Evolutionary conservation across 495 filamentous ascomycete genomes (phyloP).

Genomic region (Lasiosphaeriaceae sp.): DNA sequence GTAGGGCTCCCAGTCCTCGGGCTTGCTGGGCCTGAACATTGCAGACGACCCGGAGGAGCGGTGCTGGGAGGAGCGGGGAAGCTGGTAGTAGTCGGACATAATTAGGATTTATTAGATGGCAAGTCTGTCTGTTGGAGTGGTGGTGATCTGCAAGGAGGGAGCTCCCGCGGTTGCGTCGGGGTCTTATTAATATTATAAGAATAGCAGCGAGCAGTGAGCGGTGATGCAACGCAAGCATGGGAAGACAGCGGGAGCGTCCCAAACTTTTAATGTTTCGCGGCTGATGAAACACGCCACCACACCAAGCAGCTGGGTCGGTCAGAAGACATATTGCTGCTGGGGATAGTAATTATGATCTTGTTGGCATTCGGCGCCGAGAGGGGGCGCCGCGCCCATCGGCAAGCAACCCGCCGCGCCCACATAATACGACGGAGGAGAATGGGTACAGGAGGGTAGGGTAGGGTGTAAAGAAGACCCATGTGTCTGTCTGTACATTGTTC

Average conservation of each 20-base stretch:
- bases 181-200: background rate
- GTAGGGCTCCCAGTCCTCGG: slow-evolving; percentile 37
- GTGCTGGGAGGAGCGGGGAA: background rate
- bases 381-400: background rate
- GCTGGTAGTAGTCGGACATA: background rate
- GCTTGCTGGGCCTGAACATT: slow-evolving; percentile 26
- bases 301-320: background rate
- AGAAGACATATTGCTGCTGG: background rate
- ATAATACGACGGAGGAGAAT: no score
- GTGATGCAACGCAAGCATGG: background rate
- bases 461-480: no score
- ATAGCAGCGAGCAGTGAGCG: background rate
- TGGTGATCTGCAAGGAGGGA: background rate
- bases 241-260: background rate
- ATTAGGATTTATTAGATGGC: background rate
- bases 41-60: background rate
- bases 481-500: no score
- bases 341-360: background rate
- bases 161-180: background rate
- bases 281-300: background rate
- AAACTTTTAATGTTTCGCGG: background rate
- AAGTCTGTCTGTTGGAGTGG: background rate
- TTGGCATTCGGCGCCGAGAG: background rate
- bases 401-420: background rate
- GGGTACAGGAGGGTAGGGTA: no score